A percentile compares a stretch with the other conserved stretches of the same genome.
These are phyloP conservation scores for Chiua virens DNA, from an alignment of 768 basidiomycete genomes.

Conservation along the genomic window DNA sequence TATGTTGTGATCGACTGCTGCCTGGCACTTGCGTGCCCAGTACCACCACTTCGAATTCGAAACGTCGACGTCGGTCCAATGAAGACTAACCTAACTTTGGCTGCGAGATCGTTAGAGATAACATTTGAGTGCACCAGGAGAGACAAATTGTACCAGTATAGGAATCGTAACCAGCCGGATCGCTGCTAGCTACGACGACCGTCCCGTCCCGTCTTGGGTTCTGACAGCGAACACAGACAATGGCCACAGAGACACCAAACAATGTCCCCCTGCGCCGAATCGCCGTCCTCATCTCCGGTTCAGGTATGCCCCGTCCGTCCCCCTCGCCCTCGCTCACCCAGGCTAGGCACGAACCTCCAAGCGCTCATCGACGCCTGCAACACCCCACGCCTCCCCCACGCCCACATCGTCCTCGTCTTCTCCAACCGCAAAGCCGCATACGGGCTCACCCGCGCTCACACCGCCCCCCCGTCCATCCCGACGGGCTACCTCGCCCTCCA, in stretches of 20 bases:
- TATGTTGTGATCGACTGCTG: too few species aligned
- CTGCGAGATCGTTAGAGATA: too few species aligned
- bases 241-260: background rate
- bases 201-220: background rate
- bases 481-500: conserved; percentile 83
- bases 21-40: too few species aligned
- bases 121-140: too few species aligned
- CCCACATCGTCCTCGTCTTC: conserved; percentile 76
- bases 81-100: too few species aligned
- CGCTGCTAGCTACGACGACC: background rate
- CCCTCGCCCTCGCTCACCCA: background rate
- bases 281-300: conserved; percentile 66
- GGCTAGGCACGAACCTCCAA: conserved; percentile 89
- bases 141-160: background rate
- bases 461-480: conserved; percentile 73
- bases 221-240: background rate
- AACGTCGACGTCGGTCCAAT: too few species aligned
- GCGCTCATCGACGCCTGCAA: conserved; percentile 88
- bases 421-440: conserved; percentile 92
- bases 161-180: background rate
- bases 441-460: conserved; percentile 78
- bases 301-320: conserved; percentile 39
- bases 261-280: conserved; percentile 32
- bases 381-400: conserved; percentile 69
- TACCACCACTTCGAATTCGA: too few species aligned